Percentiles rank a stretch among this genome's conserved stretches.
Evolutionary conservation across 306 rosid genomes (phyloP).

Genomic region (Oxytropis ochrocephala): DNA sequence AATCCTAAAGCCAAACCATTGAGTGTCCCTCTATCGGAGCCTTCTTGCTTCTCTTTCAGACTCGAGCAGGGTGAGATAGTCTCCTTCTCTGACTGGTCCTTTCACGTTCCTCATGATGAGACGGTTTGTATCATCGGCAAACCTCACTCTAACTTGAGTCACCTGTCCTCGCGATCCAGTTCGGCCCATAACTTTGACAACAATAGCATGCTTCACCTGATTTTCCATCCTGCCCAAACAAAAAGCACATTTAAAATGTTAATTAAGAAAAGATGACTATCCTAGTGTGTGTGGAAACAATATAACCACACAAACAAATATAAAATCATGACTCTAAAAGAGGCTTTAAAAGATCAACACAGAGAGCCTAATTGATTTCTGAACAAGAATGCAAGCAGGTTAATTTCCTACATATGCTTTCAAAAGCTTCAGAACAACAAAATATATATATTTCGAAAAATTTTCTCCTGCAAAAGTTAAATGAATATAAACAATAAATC

Average conservation of each 20-base stretch:
- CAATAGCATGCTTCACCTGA: background rate
- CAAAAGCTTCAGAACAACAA: background rate
- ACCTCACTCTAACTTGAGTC: background rate
- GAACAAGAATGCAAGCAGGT: background rate
- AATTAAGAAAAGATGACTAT: background rate
- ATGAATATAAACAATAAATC: no score
- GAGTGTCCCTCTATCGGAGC: background rate
- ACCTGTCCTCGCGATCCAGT: slow-evolving; percentile 8
- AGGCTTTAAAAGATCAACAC: background rate
- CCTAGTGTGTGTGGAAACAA: background rate
- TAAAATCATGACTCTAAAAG: background rate
- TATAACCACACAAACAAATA: background rate
- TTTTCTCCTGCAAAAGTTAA: no score
- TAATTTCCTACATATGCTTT: background rate
- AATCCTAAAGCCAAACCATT: background rate
- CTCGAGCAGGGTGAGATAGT: background rate
- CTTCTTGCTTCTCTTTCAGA: slow-evolving; percentile 11
- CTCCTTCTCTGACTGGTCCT: background rate
- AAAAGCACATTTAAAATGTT: background rate
- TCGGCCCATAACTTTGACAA: background rate
- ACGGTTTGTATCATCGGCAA: background rate
- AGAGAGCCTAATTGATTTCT: background rate
- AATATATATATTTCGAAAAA: background rate
- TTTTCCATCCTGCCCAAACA: background rate
- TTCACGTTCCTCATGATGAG: background rate